Percentiles rank a stretch among this genome's conserved stretches.
phyloP scores from a whole-genome alignment of 371 early-diverging fungal species.

The Haplosporangium sp. region DNA sequence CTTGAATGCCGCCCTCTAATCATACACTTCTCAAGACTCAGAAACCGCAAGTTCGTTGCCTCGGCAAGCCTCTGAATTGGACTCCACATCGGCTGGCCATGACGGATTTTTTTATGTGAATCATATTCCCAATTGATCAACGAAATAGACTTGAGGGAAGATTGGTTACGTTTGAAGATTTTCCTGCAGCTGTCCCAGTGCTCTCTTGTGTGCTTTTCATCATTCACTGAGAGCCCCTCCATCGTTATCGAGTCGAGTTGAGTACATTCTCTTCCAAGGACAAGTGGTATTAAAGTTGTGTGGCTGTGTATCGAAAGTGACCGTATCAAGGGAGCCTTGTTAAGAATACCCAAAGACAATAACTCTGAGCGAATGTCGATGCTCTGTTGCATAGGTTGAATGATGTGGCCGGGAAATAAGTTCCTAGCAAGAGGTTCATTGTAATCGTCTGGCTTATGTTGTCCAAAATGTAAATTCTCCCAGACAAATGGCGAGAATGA shows the following conservation, averaged over 20 bases:
- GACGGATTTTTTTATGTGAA: neutral
- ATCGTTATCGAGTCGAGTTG: neutral
- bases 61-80: neutral
- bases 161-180: neutral
- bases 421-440: neutral
- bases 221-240: neutral
- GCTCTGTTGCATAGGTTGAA: neutral
- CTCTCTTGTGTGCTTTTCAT: neutral
- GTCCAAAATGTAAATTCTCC: constrained; percentile 6
- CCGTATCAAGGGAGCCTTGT: neutral
- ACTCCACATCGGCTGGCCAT: neutral
- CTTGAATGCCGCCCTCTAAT: constrained; percentile 2
- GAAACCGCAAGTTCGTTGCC: neutral
- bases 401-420: neutral
- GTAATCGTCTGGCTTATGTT: neutral
- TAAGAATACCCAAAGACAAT: neutral
- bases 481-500: constrained; percentile 4
- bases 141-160: neutral
- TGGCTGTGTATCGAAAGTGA: neutral
- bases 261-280: neutral
- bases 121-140: neutral
- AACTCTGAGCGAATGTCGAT: neutral
- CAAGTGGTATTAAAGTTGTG: neutral
- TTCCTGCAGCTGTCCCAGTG: neutral
- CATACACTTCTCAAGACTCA: neutral